A percentile compares a stretch with the other conserved stretches of the same genome.
phyloP scores from a whole-genome alignment of 331 rosid species.

The Rhamnella rubrinervis region DNA sequence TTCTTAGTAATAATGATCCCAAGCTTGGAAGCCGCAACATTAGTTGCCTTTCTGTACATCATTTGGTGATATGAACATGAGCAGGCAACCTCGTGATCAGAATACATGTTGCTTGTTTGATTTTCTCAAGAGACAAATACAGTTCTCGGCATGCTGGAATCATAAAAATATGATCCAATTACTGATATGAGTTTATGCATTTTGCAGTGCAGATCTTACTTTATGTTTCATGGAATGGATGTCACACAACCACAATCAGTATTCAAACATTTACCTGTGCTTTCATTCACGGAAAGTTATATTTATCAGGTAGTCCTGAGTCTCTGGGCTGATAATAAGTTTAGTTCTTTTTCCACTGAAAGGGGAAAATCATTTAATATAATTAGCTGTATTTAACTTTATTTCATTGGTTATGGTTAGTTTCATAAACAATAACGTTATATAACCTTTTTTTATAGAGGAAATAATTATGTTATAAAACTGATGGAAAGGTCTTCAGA shows the following conservation, averaged over 20 bases:
- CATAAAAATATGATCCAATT: background rate
- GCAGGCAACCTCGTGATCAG: background rate
- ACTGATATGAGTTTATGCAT: background rate
- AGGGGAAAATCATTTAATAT: background rate
- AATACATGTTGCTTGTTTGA: too few relatives aligned
- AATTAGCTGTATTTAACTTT: background rate
- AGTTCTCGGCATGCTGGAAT: background rate
- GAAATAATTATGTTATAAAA: too few relatives aligned
- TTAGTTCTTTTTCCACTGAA: conserved; percentile 12
- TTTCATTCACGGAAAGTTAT: conserved; percentile 86
- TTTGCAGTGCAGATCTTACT: conserved; percentile 93
- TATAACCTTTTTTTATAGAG: background rate
- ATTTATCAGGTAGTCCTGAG: conserved; percentile 77
- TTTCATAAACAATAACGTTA: background rate
- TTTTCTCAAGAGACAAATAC: background rate
- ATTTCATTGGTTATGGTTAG: too few relatives aligned
- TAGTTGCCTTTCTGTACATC: background rate
- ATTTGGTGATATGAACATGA: background rate
- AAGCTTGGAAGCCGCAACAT: background rate
- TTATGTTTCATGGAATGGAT: conserved; percentile 93
- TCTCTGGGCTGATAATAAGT: background rate
- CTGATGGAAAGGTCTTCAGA: background rate
- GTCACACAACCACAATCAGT: conserved; percentile 56
- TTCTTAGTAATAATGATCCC: too few relatives aligned
- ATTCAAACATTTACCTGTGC: conserved; percentile 72